Conservation (phyloP, 140 eudicot genomes). For the Stevia rebaudiana region DNA sequence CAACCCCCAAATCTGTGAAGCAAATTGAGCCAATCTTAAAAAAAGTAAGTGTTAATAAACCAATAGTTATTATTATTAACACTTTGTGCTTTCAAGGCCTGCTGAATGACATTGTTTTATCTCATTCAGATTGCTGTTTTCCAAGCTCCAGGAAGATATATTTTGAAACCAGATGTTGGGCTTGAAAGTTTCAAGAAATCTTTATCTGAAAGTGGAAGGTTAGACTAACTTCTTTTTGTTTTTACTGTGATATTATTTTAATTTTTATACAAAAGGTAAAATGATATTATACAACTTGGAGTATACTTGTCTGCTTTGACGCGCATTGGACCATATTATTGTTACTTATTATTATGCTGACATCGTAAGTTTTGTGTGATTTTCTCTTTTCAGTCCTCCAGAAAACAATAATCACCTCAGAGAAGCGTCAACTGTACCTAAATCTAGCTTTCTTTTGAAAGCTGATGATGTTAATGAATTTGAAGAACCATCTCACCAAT, state of each 20-base stretch:
- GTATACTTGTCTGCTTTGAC: not conserved
- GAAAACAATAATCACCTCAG: conserved; percentile 42
- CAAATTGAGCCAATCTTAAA: conserved; percentile 73
- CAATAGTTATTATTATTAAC: not conserved
- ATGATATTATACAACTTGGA: not conserved
- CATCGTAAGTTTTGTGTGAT: conserved; percentile 1
- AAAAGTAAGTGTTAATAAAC: conserved; percentile 42
- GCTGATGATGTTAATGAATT: conserved; percentile 27
- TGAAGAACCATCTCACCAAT: conserved; percentile 38
- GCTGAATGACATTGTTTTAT: conserved; percentile 18
- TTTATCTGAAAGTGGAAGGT: conserved; percentile 65
- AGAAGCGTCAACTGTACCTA: conserved; percentile 28
- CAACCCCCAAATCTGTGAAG: conserved; percentile 60
- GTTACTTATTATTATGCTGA: conserved; percentile 3
- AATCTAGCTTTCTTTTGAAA: conserved; percentile 23
- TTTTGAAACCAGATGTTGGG: conserved; percentile 65
- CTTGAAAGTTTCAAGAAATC: conserved; percentile 50
- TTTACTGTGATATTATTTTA: not conserved
- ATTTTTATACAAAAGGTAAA: not conserved
- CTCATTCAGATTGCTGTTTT: conserved; percentile 64
- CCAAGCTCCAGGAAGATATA: conserved; percentile 81
- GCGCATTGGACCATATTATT: not conserved
- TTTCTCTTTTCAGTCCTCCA: conserved; percentile 54
- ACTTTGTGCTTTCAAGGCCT: conserved; percentile 3
- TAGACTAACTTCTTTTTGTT: not conserved